phyloP scores from a whole-genome alignment of 768 basidiomycete species.

The Kwoniella dejecticola region DNA sequence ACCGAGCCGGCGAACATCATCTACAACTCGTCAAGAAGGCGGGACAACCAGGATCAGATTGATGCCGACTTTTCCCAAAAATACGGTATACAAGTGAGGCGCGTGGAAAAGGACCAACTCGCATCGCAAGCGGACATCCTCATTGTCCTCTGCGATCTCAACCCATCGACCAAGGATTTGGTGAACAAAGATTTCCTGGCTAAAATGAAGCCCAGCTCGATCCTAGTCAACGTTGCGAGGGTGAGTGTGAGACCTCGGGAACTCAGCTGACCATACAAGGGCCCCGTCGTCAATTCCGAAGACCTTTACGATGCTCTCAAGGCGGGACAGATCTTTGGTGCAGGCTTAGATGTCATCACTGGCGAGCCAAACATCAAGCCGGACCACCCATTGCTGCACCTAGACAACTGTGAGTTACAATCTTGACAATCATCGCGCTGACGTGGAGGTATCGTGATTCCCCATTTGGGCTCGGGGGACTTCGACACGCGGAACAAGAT shows the following conservation, averaged over 20 bases:
- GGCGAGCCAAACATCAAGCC: slow-evolving; percentile 76
- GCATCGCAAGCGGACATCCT: slow-evolving; percentile 79
- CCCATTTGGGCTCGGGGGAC: slow-evolving; percentile 90
- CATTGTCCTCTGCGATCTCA: slow-evolving; percentile 66
- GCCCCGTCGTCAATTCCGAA: slow-evolving; percentile 80
- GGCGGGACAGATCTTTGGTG: slow-evolving; percentile 82
- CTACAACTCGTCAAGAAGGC: slow-evolving; percentile 43
- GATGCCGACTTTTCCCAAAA: slow-evolving; percentile 44
- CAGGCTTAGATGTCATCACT: slow-evolving; percentile 90
- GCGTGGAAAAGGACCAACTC: slow-evolving; percentile 68
- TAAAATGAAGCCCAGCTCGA: slow-evolving; percentile 79
- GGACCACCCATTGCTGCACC: slow-evolving; percentile 78
- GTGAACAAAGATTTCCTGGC: slow-evolving; percentile 71
- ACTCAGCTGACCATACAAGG: slow-evolving; percentile 50
- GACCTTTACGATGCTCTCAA: slow-evolving; percentile 78
- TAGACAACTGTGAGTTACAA: slow-evolving; percentile 65
- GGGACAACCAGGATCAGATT: slow-evolving; percentile 44
- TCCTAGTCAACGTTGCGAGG: slow-evolving; percentile 81
- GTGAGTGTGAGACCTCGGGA: slow-evolving; percentile 53
- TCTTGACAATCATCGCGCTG: not conserved
- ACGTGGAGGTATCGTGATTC: slow-evolving; percentile 71
- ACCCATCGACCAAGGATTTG: slow-evolving; percentile 67
- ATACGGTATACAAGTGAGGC: slow-evolving; percentile 58
- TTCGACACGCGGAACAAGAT: slow-evolving; percentile 78
- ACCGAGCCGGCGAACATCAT: slow-evolving; percentile 37